These are phyloP conservation scores for Monilinia laxa DNA, from an alignment of 2,329 filamentous ascomycete species.

Conservation along the genomic window DNA sequence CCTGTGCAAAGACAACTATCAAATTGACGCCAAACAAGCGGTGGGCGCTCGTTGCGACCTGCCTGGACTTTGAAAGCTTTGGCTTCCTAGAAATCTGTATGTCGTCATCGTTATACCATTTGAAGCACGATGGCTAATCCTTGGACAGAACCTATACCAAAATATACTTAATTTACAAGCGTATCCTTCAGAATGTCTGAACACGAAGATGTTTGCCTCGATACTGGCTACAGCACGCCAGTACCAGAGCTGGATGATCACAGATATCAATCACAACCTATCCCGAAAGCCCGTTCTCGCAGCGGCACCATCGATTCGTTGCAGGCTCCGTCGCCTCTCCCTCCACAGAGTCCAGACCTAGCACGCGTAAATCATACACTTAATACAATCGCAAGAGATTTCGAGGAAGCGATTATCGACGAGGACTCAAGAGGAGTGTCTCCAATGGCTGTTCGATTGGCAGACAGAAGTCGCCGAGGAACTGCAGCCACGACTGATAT, in stretches of 20 bases:
- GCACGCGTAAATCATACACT: constrained; percentile 44
- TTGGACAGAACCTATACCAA: constrained; percentile 26
- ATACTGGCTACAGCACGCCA: constrained; percentile 69
- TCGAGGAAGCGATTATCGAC: constrained; percentile 81
- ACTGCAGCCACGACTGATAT: constrained; percentile 57
- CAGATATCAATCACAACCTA: constrained; percentile 62
- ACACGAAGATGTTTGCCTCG: constrained; percentile 58
- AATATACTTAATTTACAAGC: constrained; percentile 29
- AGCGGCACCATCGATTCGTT: constrained; percentile 74
- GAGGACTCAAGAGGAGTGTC: constrained; percentile 60
- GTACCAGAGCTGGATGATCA: constrained; percentile 87
- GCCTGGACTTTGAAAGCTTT: constrained; percentile 39
- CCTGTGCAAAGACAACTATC: constrained; percentile 44
- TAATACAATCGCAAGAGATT: constrained; percentile 67
- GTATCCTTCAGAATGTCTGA: constrained; percentile 62
- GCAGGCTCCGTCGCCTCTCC: constrained; percentile 49
- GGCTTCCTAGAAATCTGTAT: constrained; percentile 22
- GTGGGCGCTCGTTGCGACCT: constrained; percentile 56
- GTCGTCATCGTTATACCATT: not conserved
- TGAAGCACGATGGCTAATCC: constrained; percentile 5
- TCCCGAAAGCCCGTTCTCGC: constrained; percentile 60
- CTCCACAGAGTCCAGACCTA: constrained; percentile 41
- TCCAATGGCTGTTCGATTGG: constrained; percentile 28
- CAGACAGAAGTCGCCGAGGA: constrained; percentile 50
- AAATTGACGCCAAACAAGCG: constrained; percentile 51